Base-by-base conservation (phyloP, 176 grass and related monocot species). In the sorghum (Sorghum bicolor) region DNA sequence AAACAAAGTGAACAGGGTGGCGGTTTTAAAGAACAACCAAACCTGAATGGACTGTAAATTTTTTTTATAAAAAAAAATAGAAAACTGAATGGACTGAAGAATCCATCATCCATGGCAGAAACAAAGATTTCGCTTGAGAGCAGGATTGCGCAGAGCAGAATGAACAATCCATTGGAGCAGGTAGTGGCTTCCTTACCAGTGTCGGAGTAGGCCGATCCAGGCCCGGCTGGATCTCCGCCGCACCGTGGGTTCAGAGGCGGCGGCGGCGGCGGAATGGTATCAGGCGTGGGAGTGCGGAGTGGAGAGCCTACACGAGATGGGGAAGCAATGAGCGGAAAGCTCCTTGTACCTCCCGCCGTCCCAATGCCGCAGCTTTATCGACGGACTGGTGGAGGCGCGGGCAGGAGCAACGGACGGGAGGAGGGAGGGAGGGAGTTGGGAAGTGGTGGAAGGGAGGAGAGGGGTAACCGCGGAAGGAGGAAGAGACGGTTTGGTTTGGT, bases 401-500 rank as follows among this genome's bases (percentile, higher is more conserved):
- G 31, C 8, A 30, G 53, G 40, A 8, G 70, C 24, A 19, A 33
- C 3, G 6, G 26, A 0, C 28, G 5, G 15, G 28, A 15, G 47
- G 47, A 50, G 15, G 47, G 16, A 50, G 15, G 47, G 16, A 19
- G 47, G 47, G 45, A 4, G 36, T 7, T 6, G 6, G 44, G 30
- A 72, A n/a, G 55, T 58, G 55, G 0, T 13, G 9, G 26, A 34
- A 22, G 39, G 14, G 2, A 52, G 25, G 1, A 3, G 41, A 6
- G 60, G 32, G 41, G 69, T 13, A 17, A 65, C 41, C 78, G n/a
- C 43, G 14, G 60, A 38, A 0, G 19, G 16, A 0, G 19, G 16
- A 1, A 29, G 52, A 24, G 64, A 45, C 82, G 77, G 87, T 85
- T 70, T 80, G 57, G 87, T 85, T 69, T 80, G 57, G 80, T 55